A percentile compares a stretch with the other conserved stretches of the same genome.
These are phyloP conservation scores for Yamadazyma takamatsuzukensis DNA, from an alignment of 805 yeast species.

Conservation along the genomic window DNA sequence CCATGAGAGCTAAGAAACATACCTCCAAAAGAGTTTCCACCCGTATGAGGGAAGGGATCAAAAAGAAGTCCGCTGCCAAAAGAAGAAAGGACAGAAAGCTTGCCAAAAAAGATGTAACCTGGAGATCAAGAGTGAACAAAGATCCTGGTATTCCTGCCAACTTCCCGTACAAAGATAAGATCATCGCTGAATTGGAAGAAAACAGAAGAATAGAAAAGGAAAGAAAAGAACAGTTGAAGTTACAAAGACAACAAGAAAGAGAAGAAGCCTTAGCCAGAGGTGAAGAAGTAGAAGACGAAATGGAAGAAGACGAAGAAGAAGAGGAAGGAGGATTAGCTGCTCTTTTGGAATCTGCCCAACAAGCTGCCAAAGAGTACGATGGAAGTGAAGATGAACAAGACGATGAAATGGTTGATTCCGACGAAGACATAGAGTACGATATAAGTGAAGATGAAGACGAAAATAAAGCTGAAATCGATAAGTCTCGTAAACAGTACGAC, in stretches of 20 bases:
- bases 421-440: slow-evolving; percentile 37
- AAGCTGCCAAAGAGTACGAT: slow-evolving; percentile 73
- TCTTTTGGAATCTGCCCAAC: slow-evolving; percentile 82
- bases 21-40: slow-evolving; percentile 88
- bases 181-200: slow-evolving; percentile 69
- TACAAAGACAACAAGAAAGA: slow-evolving; percentile 48
- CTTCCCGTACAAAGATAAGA: slow-evolving; percentile 89
- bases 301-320: slow-evolving; percentile 34
- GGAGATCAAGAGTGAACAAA: slow-evolving; percentile 81
- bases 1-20: slow-evolving; percentile 56
- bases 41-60: slow-evolving; percentile 93
- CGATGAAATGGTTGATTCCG: slow-evolving; percentile 29
- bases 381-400: slow-evolving; percentile 40
- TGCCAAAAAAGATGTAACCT: slow-evolving; percentile 86
- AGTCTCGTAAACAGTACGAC: slow-evolving; percentile 87
- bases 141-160: slow-evolving; percentile 94
- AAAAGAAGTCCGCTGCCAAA: slow-evolving; percentile 92
- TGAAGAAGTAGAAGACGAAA: slow-evolving; percentile 31
- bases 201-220: slow-evolving; percentile 54
- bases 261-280: slow-evolving; percentile 37
- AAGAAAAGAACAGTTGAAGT: slow-evolving; percentile 47
- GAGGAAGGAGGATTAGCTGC: slow-evolving; percentile 66
- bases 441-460: slow-evolving; percentile 17
- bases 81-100: slow-evolving; percentile 77
- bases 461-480: slow-evolving; percentile 52